Evolutionary conservation across 2,329 filamentous ascomycete genomes (phyloP), one percentile per base, ranked within the genome.

Genomic region (Colletotrichum chlorophyti): DNA sequence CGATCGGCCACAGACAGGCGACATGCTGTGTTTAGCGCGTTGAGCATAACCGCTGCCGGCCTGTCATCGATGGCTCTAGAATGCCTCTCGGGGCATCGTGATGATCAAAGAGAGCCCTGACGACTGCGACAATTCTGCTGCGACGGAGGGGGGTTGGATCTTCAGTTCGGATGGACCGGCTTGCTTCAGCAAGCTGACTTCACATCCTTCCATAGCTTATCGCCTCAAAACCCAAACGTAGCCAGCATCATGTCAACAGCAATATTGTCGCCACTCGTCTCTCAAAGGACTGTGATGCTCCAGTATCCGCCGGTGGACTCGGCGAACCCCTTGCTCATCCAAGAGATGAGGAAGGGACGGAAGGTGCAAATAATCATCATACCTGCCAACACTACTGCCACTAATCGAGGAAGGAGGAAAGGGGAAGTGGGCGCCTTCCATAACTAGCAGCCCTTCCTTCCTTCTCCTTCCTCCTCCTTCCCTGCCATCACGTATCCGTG

Each of bases 91-190:
- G 57, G 42, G 68, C 63, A 65, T 66, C 50, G 70, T 81, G 82
- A 82, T 70, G 82, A 85, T 76, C 79, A 86, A 86, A 85, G 83
- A 86, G 80, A 83, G 80, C 80, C 71, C 80, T 79, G 80, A 83
- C 78, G 77, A 75, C 74, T 64, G 53, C 53, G 12, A 29, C 15
- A 34, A 38, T 38, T 27, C 45, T 57, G 57, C 51, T 48, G 57
- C 23, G 57, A 17, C 23, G 2, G 29, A 45, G 29, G 24, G 0
- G 26, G 31, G 5, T 24, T 23, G 27, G 26, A 9, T 12, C n/a
- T 17, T n/a, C 5, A 19, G 12, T 12, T 9, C 23, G 46, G 24
- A n/a, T n/a, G n/a, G n/a, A n/a, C n/a, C n/a, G n/a, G n/a, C n/a
- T n/a, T n/a, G n/a, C n/a, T n/a, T n/a, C n/a, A n/a, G n/a, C n/a